Conservation (phyloP, 768 basidiomycete genomes). For the Tylopilus subfusipes region DNA sequence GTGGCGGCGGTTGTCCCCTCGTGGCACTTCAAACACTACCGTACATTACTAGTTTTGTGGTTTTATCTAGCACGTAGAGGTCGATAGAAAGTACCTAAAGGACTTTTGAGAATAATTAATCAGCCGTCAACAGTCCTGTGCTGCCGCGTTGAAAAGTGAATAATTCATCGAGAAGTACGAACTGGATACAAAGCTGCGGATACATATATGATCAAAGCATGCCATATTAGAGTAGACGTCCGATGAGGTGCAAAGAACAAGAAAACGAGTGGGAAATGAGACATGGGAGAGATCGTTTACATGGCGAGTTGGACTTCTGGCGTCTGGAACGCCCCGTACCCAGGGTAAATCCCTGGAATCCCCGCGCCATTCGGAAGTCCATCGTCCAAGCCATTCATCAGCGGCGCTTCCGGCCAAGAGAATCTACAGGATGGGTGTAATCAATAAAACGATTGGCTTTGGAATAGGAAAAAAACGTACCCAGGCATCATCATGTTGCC, state of each 20-base stretch:
- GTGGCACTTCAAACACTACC: too few relatives aligned
- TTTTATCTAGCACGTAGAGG: background rate
- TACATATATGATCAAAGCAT: background rate
- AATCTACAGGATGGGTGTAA: constrained; percentile 15
- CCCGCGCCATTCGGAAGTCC: constrained; percentile 4
- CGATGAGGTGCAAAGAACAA: background rate
- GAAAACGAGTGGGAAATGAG: background rate
- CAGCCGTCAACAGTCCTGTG: background rate
- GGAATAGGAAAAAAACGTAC: constrained; percentile 17
- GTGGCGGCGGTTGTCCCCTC: too few relatives aligned
- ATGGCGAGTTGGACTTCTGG: constrained; percentile 26
- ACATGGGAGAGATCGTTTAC: background rate
- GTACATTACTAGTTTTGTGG: background rate
- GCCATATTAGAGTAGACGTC: background rate
- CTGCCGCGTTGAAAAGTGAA: background rate
- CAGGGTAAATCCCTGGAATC: constrained; percentile 18
- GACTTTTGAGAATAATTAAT: background rate
- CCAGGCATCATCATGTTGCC: constrained; percentile 84
- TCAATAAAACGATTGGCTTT: background rate
- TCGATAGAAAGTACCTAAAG: background rate
- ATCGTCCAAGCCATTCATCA: constrained; percentile 23
- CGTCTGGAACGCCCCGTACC: constrained; percentile 18
- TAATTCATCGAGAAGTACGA: background rate
- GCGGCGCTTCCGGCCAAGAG: constrained; percentile 31
- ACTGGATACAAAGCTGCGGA: background rate